Percentiles rank a stretch among this genome's conserved stretches.
Evolutionary conservation across 179 eudicot species (phyloP).

Genomic region (Silene noctiflora): DNA sequence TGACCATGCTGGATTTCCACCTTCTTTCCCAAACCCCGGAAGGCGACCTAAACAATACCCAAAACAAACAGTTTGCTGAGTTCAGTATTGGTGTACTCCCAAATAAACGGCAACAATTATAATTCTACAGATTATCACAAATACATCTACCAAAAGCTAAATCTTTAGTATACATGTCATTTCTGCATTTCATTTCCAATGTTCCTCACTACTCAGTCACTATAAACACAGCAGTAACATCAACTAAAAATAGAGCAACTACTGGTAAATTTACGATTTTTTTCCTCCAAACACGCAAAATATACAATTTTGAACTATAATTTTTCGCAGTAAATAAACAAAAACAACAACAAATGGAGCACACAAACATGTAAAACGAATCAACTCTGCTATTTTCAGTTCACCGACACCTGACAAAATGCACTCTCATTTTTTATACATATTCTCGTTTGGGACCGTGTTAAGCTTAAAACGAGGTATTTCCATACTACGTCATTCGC

Average conservation of each 20-base stretch:
- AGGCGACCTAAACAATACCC: slow-evolving; percentile 34
- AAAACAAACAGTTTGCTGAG: not conserved
- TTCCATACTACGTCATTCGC: no score
- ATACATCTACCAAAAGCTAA: not conserved
- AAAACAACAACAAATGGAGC: not conserved
- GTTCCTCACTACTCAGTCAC: not conserved
- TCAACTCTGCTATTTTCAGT: not conserved
- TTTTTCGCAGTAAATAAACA: not conserved
- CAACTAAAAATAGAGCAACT: not conserved
- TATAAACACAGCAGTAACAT: not conserved
- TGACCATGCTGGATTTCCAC: slow-evolving; percentile 67
- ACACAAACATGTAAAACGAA: not conserved
- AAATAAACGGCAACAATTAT: not conserved
- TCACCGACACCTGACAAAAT: not conserved
- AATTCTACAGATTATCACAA: not conserved
- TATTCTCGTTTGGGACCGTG: no score
- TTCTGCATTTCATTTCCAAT: not conserved
- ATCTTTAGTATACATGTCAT: not conserved
- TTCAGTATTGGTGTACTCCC: not conserved
- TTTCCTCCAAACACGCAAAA: not conserved
- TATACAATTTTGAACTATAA: no score
- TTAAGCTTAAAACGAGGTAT: no score
- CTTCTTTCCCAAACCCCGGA: slow-evolving; percentile 46
- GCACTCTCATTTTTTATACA: not conserved
- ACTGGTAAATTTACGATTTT: not conserved